Base-by-base conservation (phyloP, 2,329 filamentous ascomycete genomes). In the Paraphoma chrysanthemicola region DNA sequence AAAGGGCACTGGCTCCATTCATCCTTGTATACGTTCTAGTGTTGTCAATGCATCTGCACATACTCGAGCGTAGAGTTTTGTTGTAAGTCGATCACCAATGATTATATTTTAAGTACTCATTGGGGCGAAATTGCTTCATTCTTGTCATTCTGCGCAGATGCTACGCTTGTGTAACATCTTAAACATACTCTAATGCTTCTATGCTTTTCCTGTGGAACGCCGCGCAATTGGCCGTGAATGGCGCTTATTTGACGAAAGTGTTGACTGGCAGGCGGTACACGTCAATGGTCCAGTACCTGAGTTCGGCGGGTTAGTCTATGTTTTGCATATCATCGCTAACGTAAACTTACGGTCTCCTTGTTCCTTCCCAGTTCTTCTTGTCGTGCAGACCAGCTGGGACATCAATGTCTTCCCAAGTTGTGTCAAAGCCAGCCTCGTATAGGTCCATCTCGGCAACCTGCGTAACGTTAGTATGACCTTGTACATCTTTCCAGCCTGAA, bases 361-460 rank as follows among this genome's bases (percentile, higher is more conserved):
- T 76, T 6, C 73, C 73, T 18, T 71, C 66, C 72, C 73, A 76
- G 48, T 75, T 63, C 44, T 72, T 67, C 42, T 67, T 72, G n/a
- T 72, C 72, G 31, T 74, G 72, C 43, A 76, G 54, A 38, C 67
- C 71, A 2, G 62, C 43, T 0, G 72, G 72, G 6, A 76, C 72
- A 14, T 69, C 62, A 45, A 75, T 75, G 41, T 75, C 71, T 51
- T 76, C 72, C 73, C 73, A 75, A 16, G 62, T 53, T 0, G 73
- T 76, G 48, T 75, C 72, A 50, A 76, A 76, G 38, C 73, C 72
- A 4, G 70, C 72, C 48, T 76, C 72, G 30, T 71, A 67, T 4
- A 75, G 60, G 56, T 75, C 72, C 48, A 76, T 76, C 51, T 76
- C 73, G 5, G 73, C 71, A 46, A 75, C 70, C 70, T 74, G 42